phyloP scores from a whole-genome alignment of 257 asterid species.

The Avicennia marina region DNA sequence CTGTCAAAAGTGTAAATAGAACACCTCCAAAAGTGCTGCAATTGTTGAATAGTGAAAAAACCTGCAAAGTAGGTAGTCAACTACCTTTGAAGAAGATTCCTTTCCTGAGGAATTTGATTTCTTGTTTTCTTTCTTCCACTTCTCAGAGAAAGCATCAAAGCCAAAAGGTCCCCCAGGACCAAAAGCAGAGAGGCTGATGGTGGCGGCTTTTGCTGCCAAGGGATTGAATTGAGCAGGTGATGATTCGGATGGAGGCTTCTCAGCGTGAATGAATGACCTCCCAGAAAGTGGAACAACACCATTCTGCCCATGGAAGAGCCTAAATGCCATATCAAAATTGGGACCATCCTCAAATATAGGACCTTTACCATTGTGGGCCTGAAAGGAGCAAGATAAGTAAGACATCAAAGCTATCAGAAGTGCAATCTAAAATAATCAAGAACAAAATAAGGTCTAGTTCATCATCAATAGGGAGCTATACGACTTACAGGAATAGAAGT shows the following conservation, averaged over 20 bases:
- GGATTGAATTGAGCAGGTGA: slow-evolving; percentile 70
- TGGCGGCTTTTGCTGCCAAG: slow-evolving; percentile 86
- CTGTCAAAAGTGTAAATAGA: background rate
- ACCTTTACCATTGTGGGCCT: slow-evolving; percentile 62
- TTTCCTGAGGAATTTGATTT: too few relatives aligned
- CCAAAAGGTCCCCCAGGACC: slow-evolving; percentile 85
- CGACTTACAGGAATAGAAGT: slow-evolving; percentile 58
- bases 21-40: background rate
- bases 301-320: slow-evolving; percentile 89
- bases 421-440: background rate
- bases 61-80: background rate
- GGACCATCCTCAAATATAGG: slow-evolving; percentile 97
- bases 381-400: slow-evolving; percentile 20
- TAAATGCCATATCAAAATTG: slow-evolving; percentile 82
- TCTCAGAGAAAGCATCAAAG: slow-evolving; percentile 66
- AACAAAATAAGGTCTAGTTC: too few relatives aligned
- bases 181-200: slow-evolving; percentile 82
- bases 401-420: slow-evolving; percentile 1
- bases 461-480: background rate
- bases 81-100: slow-evolving; percentile 61
- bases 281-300: slow-evolving; percentile 89
- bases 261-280: slow-evolving; percentile 35
- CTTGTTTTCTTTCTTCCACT: slow-evolving; percentile 54
- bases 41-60: slow-evolving; percentile 14
- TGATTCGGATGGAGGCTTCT: slow-evolving; percentile 40